A percentile compares a stretch with the other conserved stretches of the same genome.
These are phyloP conservation scores for Setaria viridis DNA, from an alignment of 202 grass and related monocot species.

Conservation along the genomic window DNA sequence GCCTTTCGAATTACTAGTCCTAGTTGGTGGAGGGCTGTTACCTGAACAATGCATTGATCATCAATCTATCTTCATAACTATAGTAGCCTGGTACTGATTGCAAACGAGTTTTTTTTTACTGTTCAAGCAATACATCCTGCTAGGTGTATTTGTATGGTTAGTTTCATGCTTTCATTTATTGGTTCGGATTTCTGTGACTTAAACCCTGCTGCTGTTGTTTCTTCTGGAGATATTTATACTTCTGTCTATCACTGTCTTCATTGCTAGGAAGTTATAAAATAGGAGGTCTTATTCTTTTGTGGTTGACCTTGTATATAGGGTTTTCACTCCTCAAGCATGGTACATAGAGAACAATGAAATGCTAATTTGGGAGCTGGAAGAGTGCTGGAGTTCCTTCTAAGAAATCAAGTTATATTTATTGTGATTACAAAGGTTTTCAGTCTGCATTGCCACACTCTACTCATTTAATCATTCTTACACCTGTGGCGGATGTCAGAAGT, in stretches of 20 bases:
- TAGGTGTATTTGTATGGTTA: not conserved
- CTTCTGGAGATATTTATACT: not conserved
- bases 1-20: not conserved
- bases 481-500: not conserved
- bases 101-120: not conserved
- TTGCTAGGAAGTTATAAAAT: not conserved
- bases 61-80: conserved; percentile 3
- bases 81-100: not conserved
- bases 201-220: not conserved
- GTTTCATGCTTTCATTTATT: conserved; percentile 20
- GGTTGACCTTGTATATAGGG: conserved; percentile 19
- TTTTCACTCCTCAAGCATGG: conserved; percentile 18
- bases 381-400: not conserved
- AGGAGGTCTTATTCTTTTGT: not conserved
- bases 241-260: not conserved
- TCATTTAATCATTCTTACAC: not conserved
- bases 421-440: not conserved
- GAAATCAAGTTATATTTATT: not conserved
- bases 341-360: not conserved
- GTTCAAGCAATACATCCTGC: not conserved
- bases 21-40: not conserved
- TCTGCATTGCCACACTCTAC: not conserved
- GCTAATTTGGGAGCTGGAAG: not conserved
- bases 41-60: not conserved
- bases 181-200: not conserved